phyloP scores from a whole-genome alignment of 176 grass and related monocot genomes.

The Aegilops sharonensis region DNA sequence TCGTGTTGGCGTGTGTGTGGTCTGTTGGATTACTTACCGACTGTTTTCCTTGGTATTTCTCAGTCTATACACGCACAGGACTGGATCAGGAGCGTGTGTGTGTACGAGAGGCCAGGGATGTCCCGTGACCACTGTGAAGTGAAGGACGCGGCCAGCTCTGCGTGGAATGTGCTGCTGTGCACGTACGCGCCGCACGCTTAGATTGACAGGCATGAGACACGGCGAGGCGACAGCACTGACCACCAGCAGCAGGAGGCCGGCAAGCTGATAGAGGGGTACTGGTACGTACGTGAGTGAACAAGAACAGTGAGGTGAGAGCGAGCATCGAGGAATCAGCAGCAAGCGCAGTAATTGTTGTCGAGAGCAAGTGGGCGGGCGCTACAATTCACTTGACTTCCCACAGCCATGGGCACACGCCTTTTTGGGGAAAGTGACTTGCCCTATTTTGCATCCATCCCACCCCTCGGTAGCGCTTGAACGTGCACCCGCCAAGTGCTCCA shows the following conservation, averaged over 20 bases:
- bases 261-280: neutral
- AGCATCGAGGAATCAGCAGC: neutral
- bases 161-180: no score
- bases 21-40: neutral
- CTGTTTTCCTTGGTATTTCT: neutral
- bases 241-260: neutral
- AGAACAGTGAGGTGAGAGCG: neutral
- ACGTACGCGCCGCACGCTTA: neutral
- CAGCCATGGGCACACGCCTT: constrained; percentile 4
- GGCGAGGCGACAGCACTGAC: neutral
- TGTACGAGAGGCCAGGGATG: no score
- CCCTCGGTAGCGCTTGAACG: neutral
- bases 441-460: neutral
- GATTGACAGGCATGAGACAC: neutral
- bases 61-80: neutral
- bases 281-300: neutral
- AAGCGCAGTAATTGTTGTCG: neutral
- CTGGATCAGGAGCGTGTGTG: no score
- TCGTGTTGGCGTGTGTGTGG: neutral
- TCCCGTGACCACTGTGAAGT: neutral
- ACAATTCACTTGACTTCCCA: neutral
- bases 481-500: no score
- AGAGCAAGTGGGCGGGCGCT: neutral
- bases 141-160: neutral
- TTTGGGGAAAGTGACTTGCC: constrained; percentile 6